Conservation (phyloP, 2,329 filamentous ascomycete genomes). For the Neofusicoccum ribis region DNA sequence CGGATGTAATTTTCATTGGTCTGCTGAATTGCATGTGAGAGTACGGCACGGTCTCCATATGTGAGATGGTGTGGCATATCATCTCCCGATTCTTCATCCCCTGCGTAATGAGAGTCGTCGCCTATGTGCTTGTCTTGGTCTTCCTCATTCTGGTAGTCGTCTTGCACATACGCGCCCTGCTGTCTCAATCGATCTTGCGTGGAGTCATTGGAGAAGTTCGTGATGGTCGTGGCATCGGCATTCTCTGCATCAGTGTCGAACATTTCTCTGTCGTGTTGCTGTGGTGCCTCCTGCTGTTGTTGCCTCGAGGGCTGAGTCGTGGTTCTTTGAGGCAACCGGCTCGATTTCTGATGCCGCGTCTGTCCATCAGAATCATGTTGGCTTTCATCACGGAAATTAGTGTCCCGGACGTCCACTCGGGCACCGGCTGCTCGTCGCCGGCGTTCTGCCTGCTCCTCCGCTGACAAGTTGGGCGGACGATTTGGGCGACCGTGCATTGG, state of each 20-base stretch:
- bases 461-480: background rate
- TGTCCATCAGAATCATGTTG: background rate
- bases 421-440: background rate
- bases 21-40: background rate
- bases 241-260: conserved; percentile 18
- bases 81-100: background rate
- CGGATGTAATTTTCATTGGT: background rate
- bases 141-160: background rate
- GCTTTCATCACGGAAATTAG: background rate
- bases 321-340: background rate
- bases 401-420: background rate
- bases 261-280: background rate
- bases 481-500: background rate
- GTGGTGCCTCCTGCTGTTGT: background rate
- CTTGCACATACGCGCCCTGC: background rate
- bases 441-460: background rate
- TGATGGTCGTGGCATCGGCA: conserved; percentile 6
- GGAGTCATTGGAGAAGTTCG: background rate
- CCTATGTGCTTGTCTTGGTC: background rate
- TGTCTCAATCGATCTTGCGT: background rate
- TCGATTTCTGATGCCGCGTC: background rate
- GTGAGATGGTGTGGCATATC: background rate
- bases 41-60: background rate
- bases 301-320: background rate
- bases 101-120: background rate